Evolutionary conservation across 2,329 filamentous ascomycete genomes (phyloP).

Genomic region (Davidsoniella eucalypti): DNA sequence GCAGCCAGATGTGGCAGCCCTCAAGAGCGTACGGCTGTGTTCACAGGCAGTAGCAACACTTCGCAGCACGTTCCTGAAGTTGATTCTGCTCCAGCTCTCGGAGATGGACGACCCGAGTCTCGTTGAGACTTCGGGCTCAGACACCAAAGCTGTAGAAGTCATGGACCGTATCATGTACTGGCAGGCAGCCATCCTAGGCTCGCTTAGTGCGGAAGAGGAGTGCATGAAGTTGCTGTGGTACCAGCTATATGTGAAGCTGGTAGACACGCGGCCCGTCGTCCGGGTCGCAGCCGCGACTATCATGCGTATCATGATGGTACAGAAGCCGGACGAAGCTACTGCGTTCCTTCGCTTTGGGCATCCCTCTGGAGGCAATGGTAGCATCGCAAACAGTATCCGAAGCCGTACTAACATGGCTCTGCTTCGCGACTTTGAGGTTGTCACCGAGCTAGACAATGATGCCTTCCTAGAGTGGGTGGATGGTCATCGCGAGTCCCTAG

Average conservation of each 20-base stretch:
- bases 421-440: slow-evolving; percentile 55
- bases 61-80: slow-evolving; percentile 58
- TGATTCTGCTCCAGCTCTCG: slow-evolving; percentile 66
- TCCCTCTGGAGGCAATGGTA: slow-evolving; percentile 28
- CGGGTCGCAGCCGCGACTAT: slow-evolving; percentile 65
- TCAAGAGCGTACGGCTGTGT: slow-evolving; percentile 86
- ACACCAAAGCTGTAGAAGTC: slow-evolving; percentile 46
- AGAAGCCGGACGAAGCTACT: slow-evolving; percentile 72
- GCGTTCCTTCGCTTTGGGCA: slow-evolving; percentile 47
- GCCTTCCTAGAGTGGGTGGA: slow-evolving; percentile 82
- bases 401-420: not conserved
- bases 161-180: slow-evolving; percentile 84
- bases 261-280: slow-evolving; percentile 50
- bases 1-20: slow-evolving; percentile 57
- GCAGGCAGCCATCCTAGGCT: slow-evolving; percentile 77
- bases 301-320: slow-evolving; percentile 82
- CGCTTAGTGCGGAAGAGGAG: slow-evolving; percentile 62
- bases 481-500: slow-evolving; percentile 59
- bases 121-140: not conserved
- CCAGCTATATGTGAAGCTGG: slow-evolving; percentile 75
- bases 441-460: slow-evolving; percentile 79
- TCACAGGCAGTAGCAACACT: slow-evolving; percentile 66
- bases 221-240: slow-evolving; percentile 81
- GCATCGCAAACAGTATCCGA: not conserved
- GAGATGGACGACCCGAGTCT: slow-evolving; percentile 48